Evolutionary conservation across 768 basidiomycete species (phyloP), one percentile per base, ranked within the genome.

Genomic region (Sarcodon sp.): DNA sequence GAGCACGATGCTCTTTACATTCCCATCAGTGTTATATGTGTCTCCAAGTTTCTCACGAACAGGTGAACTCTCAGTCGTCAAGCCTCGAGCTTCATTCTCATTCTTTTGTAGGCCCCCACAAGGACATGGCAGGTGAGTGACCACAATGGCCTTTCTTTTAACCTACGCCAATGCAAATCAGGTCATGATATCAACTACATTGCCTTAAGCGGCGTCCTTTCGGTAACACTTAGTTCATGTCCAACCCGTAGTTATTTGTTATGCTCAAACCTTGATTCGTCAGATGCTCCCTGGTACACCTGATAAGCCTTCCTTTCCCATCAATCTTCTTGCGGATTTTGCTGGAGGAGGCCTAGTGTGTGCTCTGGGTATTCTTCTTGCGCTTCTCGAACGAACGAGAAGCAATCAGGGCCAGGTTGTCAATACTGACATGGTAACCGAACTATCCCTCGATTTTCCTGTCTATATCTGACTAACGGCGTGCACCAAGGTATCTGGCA

Each of bases 161-260:
- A 41, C 15, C 33, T 7, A 27, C 16, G 7, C 21, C 13, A 35
- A 33, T 49, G 7, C 16, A 15, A 37, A 9, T 15, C 39, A 79
- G 87, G 87, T 13, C 87, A 91, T 57, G 87, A 91, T 57, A 74
- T 90, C 48, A 90, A 89, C 60, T 90, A 88, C 59, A 71, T 88
- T 10, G 87, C 87, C 12, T 67, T 86, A 33, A 87, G 83, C 50
- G 87, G 87, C 0, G 70, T 83, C 3, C 64, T 89, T 7, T 76
- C 83, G 7, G 84, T 85, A 53, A 32, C 68, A 52, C 45, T 66
- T 56, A 6, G 16, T 37, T n/a, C 27, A 12, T 32, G 2, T 11
- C 13, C 13, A 32, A 10, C 7, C 6, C 12, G 13, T 21, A 41
- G 39, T 41, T 15, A 15, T 18, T 32, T 18, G 3, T 32, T 34